Evolutionary conservation across 2,329 filamentous ascomycete genomes (phyloP).

Genomic region (Aspergillus amoenus): DNA sequence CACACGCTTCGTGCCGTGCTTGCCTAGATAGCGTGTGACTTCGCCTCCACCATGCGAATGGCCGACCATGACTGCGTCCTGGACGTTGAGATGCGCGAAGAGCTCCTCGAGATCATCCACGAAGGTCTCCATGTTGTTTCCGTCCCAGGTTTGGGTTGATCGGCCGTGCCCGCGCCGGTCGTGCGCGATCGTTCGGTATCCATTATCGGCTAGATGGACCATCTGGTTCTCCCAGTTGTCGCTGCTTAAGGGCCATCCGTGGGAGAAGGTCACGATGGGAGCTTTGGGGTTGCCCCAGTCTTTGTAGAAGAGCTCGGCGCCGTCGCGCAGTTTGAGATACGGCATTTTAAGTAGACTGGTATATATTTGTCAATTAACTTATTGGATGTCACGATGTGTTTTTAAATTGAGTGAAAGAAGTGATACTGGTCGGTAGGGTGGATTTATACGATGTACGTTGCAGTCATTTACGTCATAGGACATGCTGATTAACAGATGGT

Average conservation of each 20-base stretch:
- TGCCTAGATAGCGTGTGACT: slow-evolving; percentile 36
- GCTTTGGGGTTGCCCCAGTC: slow-evolving; percentile 43
- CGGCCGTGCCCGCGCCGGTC: slow-evolving; percentile 41
- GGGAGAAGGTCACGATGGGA: slow-evolving; percentile 36
- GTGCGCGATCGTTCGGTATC: slow-evolving; percentile 40
- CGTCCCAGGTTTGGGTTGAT: slow-evolving; percentile 41
- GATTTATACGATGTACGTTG: too few relatives aligned
- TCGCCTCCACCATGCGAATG: slow-evolving; percentile 47
- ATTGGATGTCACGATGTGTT: too few relatives aligned
- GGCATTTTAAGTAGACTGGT: not conserved
- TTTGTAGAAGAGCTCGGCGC: slow-evolving; percentile 44
- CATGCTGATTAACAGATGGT: too few relatives aligned
- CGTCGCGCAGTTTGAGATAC: slow-evolving; percentile 39
- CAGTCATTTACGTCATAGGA: too few relatives aligned
- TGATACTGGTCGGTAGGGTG: too few relatives aligned
- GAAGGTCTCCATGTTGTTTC: slow-evolving; percentile 43
- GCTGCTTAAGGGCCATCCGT: slow-evolving; percentile 43
- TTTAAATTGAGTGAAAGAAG: too few relatives aligned
- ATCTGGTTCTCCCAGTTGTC: slow-evolving; percentile 45
- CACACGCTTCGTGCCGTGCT: slow-evolving; percentile 38
- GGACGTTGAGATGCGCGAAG: slow-evolving; percentile 36
- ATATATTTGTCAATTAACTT: too few relatives aligned
- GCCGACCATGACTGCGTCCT: slow-evolving; percentile 37
- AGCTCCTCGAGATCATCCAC: slow-evolving; percentile 40
- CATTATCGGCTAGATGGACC: slow-evolving; percentile 37